Evolutionary conservation across 2,329 filamentous ascomycete genomes (phyloP), one percentile per base, ranked within the genome.

Genomic region (Stagonosporopsis vannaccii): DNA sequence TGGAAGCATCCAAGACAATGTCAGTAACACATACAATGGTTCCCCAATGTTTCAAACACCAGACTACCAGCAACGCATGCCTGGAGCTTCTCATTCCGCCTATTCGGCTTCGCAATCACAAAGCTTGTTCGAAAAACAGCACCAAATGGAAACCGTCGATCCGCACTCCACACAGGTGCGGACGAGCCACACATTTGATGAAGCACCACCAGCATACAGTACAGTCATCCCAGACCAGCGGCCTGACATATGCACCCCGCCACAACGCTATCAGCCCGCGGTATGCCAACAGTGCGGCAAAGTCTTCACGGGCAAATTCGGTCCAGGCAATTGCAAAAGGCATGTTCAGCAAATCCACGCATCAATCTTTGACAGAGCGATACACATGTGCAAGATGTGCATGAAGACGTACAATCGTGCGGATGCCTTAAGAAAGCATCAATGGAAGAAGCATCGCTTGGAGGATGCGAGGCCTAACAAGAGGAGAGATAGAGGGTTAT

Each of bases 361-460:
- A 30, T 33, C 49, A 2, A 2, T 45, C 0, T 1, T 52, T 2
- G 49, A 39, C 7, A n/a, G 28, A 32, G 25, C 20, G 22, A 49
- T 40, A 6, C 37, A 58, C 17, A 35, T 44, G 22, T 59, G 56
- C 32, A 48, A 20, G 3, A 1, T 35, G 4, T 60, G 57, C 7
- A 15, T 17, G 5, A 47, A 55, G 11, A 20, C 25, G 5, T 60
- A 60, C 44, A 62, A 60, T n/a, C 41, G 60, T 17, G 49, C 46
- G 8, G 60, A 62, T 9, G 59, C 59, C 1, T 39, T 55, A n/a
- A 46, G 52, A 8, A 61, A 61, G 19, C 59, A 61, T 15, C 26
- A 32, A 17, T 56, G 51, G 56, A 59, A 56, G 15, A 56, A 51
- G 30, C 59, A 61, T 26, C 25, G 48, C 2, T 23, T 43, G 13